Percentiles rank a stretch among this genome's conserved stretches.
These are phyloP conservation scores for Orychophragmus violaceus DNA, from an alignment of 345 rosid genomes.

Conservation along the genomic window DNA sequence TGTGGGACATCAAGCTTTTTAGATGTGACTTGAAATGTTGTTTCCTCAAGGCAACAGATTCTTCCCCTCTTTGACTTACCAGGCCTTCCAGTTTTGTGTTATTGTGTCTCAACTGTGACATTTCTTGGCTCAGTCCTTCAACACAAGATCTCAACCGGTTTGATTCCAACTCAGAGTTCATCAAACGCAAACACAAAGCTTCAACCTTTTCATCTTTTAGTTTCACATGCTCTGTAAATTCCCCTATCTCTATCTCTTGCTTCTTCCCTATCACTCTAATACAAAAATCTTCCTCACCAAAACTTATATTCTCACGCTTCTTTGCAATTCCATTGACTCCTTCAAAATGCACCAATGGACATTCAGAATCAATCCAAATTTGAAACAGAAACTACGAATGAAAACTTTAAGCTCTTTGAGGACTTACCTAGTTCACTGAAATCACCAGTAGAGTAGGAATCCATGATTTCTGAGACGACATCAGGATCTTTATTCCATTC, in stretches of 20 bases:
- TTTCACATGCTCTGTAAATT: constrained; percentile 63
- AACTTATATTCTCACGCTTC: constrained; percentile 52
- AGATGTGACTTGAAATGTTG: constrained; percentile 30
- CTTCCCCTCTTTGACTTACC: constrained; percentile 43
- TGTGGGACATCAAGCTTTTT: constrained; percentile 30
- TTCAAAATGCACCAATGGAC: constrained; percentile 28
- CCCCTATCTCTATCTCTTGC: constrained; percentile 62
- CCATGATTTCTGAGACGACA: constrained; percentile 33
- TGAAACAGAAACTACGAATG: neutral
- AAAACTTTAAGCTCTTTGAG: neutral
- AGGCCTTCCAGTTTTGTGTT: constrained; percentile 50
- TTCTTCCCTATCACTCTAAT: constrained; percentile 48
- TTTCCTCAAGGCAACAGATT: constrained; percentile 43
- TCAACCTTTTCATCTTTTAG: constrained; percentile 44
- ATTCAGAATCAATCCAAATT: neutral
- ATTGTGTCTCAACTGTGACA: constrained; percentile 54
- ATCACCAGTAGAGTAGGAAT: constrained; percentile 37
- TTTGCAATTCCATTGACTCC: constrained; percentile 40
- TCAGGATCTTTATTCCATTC: constrained; percentile 37
- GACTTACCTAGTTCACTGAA: constrained; percentile 42
- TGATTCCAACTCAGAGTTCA: constrained; percentile 62
- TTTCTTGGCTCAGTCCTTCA: constrained; percentile 53
- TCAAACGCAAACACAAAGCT: constrained; percentile 38
- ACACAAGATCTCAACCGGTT: constrained; percentile 58
- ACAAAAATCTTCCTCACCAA: constrained; percentile 56